These are phyloP conservation scores for Debaryomyces nepalensis DNA, from an alignment of 1,139 yeast species.

Conservation along the genomic window DNA sequence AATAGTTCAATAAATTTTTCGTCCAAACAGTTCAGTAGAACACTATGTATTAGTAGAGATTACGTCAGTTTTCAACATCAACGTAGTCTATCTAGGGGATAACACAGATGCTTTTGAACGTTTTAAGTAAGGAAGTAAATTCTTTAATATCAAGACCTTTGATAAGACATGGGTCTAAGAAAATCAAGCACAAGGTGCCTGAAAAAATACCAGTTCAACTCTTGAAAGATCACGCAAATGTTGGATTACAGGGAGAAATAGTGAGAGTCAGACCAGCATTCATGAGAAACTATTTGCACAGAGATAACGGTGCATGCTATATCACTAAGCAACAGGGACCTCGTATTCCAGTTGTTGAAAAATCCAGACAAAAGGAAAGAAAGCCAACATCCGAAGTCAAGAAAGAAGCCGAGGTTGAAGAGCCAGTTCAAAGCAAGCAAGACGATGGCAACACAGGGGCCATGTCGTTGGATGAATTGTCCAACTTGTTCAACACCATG, in stretches of 20 bases:
- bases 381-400: conserved; percentile 17
- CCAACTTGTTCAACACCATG: conserved; percentile 40
- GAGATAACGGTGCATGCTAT: conserved; percentile 73
- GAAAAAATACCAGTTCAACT: conserved; percentile 71
- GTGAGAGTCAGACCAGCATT: conserved; percentile 77
- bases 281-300: conserved; percentile 81
- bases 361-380: conserved; percentile 19
- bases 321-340: conserved; percentile 59
- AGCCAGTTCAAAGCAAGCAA: conserved; percentile 14
- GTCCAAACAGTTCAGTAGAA: conserved; percentile 2
- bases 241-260: conserved; percentile 73
- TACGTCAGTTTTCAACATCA: not conserved
- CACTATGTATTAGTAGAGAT: not conserved
- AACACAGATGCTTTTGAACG: conserved; percentile 7
- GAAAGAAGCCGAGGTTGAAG: conserved; percentile 14
- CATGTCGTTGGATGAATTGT: conserved; percentile 47
- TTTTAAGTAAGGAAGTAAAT: conserved; percentile 2
- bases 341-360: conserved; percentile 62
- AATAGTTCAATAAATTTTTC: conserved; percentile 11
- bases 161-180: conserved; percentile 17
- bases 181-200: conserved; percentile 16
- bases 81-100: not conserved
- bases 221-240: conserved; percentile 62
- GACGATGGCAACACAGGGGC: conserved; percentile 23
- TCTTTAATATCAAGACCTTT: conserved; percentile 9